Evolutionary conservation across 257 asterid species (phyloP), one percentile per base, ranked within the genome.

Genomic region (Salvia splendens): DNA sequence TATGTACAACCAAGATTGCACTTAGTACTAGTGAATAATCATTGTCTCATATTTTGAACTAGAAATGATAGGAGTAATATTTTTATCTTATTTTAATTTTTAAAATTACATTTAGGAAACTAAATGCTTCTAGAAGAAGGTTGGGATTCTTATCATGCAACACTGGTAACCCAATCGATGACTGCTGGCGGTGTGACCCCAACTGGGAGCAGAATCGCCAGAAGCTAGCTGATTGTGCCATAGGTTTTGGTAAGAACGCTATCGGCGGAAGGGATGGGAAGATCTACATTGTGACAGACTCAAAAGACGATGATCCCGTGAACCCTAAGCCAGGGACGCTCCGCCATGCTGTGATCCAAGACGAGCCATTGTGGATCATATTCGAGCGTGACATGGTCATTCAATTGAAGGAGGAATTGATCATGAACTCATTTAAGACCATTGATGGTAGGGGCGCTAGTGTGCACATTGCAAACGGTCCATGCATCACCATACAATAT

Each of bases 361-460:
- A 79, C 1, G 85, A 81, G 16, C 89, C 92, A 0, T 45, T 85
- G 20, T 85, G 92, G 92, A 80, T 86, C 74, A 80, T 82, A 50
- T 86, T 86, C 61, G 82, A 78, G 0, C 73, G 85, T 5, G 94
- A 86, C 64, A 86, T 86, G 94, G 84, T 79, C 0, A 86, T 86
- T 28, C 81, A 67, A 20, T 65, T 86, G 71, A 86, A 84, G 61
- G 84, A 82, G 65, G 94, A 86, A 52, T 53, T 86, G 41, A 76
- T 86, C 45, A 78, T 86, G 87, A 86, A 84, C 81, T 84, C 91
- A 5, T 84, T 82, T 65, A 86, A 86, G 80, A 86, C 91, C 12
- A 80, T 86, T 36, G 93, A 86, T 47, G 93, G 93, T 7, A 64
- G 93, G 17, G 93, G 90, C 0, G 86, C 90, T 3, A 80, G 79